A percentile compares a stretch with the other conserved stretches of the same genome.
phyloP scores from a whole-genome alignment of 2,329 filamentous ascomycete species.

The Escovopsis sp. region DNA sequence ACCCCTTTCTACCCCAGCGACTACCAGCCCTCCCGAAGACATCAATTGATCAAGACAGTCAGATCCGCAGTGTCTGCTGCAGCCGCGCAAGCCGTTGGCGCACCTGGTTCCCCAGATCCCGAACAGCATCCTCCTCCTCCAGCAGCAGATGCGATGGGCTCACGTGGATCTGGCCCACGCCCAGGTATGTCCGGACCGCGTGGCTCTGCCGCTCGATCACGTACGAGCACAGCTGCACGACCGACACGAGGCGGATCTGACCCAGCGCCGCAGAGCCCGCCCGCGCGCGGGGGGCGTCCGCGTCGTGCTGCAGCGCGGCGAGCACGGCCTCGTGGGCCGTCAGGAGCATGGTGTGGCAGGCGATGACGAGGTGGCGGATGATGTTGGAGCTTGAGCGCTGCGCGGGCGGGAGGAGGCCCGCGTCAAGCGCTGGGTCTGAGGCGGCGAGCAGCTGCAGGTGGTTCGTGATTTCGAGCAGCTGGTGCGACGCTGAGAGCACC shows the following conservation, averaged over 20 bases:
- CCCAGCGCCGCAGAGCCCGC: neutral
- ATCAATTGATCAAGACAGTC: no score
- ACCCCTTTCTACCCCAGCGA: no score
- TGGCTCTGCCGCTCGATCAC: neutral
- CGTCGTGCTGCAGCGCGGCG: neutral
- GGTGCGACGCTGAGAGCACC: neutral
- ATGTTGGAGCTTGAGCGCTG: neutral
- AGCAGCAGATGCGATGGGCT: no score
- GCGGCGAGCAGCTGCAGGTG: neutral
- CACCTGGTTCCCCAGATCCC: no score
- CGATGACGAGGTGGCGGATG: neutral
- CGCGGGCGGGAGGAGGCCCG: neutral
- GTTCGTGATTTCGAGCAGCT: neutral
- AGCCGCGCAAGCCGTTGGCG: no score
- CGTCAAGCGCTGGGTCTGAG: no score
- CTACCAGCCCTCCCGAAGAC: no score
- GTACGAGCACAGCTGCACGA: conserved; percentile 1
- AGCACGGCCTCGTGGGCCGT: neutral
- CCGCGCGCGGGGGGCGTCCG: neutral
- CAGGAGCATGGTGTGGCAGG: neutral
- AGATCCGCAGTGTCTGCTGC: no score
- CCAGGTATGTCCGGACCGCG: no score
- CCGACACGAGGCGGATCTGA: neutral
- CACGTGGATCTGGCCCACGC: no score
- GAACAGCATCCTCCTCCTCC: no score